Percentiles rank a stretch among this genome's conserved stretches.
phyloP scores from a whole-genome alignment of 768 basidiomycete species.

The Calocybe indica region DNA sequence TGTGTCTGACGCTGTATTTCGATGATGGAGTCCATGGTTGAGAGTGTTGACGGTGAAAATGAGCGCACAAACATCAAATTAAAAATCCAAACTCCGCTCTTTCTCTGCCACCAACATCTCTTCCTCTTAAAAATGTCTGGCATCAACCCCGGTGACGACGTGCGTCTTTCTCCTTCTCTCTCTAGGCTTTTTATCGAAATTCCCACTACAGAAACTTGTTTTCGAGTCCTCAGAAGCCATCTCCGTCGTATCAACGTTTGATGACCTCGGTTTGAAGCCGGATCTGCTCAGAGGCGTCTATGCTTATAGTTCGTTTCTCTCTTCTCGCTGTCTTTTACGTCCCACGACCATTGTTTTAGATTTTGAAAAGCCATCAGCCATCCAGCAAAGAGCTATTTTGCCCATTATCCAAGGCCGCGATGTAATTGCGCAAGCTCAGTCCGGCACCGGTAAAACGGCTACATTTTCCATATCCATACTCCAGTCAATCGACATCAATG shows the following conservation, averaged over 20 bases:
- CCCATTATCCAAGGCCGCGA: conserved; percentile 95
- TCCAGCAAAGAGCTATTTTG: conserved; percentile 96
- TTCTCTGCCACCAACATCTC: too few species aligned
- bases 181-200: conserved; percentile 4
- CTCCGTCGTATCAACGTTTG: conserved; percentile 83
- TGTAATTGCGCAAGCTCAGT: conserved; percentile 98
- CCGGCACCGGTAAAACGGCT: conserved; percentile 99
- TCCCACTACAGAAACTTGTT: conserved; percentile 66
- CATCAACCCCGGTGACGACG: conserved; percentile 84
- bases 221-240: conserved; percentile 95
- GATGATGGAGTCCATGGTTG: conserved; percentile 83
- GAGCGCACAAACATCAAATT: conserved; percentile 25
- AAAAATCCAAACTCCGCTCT: conserved; percentile 9
- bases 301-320: conserved; percentile 76
- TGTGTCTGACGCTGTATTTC: conserved; percentile 95
- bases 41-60: conserved; percentile 11
- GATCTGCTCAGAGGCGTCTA: conserved; percentile 96
- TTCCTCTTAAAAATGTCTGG: conserved; percentile 60
- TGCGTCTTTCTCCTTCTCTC: conserved; percentile 23
- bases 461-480: conserved; percentile 98
- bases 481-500: conserved; percentile 93
- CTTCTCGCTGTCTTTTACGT: background rate
- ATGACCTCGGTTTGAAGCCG: conserved; percentile 88
- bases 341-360: conserved; percentile 29
- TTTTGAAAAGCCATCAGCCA: conserved; percentile 98